Evolutionary conservation across 2,329 filamentous ascomycete genomes (phyloP).

Genomic region (Chaetothyriales sp.): DNA sequence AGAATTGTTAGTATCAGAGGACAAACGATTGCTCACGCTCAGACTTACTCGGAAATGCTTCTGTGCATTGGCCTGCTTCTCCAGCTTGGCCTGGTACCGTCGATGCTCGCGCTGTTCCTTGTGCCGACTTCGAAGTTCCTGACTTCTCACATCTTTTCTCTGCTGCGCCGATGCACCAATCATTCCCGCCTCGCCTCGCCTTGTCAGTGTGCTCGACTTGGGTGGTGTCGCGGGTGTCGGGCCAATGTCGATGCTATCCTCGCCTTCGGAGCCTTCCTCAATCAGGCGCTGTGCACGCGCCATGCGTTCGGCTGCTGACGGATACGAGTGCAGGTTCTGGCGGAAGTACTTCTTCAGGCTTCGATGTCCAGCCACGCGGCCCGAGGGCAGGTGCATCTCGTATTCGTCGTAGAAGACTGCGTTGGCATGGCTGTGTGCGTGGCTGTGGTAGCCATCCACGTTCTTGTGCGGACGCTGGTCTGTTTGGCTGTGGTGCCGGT

Average conservation of each 20-base stretch:
- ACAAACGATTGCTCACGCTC: neutral
- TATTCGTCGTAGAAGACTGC: conserved; percentile 84
- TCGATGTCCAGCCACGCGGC: conserved; percentile 77
- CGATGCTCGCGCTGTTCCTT: conserved; percentile 48
- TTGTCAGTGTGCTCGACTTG: conserved; percentile 37
- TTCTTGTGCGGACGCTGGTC: conserved; percentile 62
- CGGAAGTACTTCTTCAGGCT: conserved; percentile 78
- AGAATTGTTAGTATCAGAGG: neutral
- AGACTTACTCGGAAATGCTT: conserved; percentile 53
- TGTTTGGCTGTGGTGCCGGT: conserved; percentile 60
- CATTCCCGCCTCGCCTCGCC: conserved; percentile 67
- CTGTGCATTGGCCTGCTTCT: conserved; percentile 64
- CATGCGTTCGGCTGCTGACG: conserved; percentile 61
- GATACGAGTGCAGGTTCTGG: conserved; percentile 81
- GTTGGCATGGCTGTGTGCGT: conserved; percentile 60
- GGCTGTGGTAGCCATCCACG: conserved; percentile 66
- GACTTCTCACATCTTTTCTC: conserved; percentile 52
- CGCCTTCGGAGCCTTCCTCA: conserved; percentile 38
- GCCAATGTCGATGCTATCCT: conserved; percentile 31
- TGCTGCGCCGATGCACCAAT: conserved; percentile 61
- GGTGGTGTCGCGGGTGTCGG: conserved; percentile 8
- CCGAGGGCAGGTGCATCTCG: conserved; percentile 83
- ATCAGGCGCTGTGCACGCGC: conserved; percentile 30
- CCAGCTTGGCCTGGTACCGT: conserved; percentile 54
- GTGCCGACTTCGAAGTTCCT: conserved; percentile 57